phyloP scores from a whole-genome alignment of 768 basidiomycete genomes.

The Pleurotus salmoneostramineus region DNA sequence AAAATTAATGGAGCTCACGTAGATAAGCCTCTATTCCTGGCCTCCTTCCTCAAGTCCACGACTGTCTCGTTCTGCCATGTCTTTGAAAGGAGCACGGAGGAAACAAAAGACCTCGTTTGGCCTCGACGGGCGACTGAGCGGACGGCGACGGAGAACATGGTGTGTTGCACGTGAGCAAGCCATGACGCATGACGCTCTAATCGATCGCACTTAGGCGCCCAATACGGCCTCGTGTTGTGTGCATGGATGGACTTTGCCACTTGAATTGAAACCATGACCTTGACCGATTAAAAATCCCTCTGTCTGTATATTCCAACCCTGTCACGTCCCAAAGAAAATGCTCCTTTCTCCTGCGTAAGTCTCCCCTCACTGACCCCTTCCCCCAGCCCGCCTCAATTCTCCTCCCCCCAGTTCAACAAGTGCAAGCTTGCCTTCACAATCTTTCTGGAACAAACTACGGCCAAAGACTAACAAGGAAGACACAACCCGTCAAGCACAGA shows the following conservation, averaged over 20 bases:
- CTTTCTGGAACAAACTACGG: conserved; percentile 68
- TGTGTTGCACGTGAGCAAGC: conserved; percentile 13
- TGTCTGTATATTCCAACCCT: conserved; percentile 8
- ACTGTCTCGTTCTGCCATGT: conserved; percentile 53
- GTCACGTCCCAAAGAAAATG: conserved; percentile 36
- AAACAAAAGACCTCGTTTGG: conserved; percentile 35
- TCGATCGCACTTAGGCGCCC: neutral
- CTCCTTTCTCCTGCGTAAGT: conserved; percentile 79
- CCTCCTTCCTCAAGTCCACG: conserved; percentile 47
- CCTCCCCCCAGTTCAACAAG: conserved; percentile 56
- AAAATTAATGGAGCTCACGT: conserved; percentile 31
- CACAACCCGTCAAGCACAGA: conserved; percentile 48
- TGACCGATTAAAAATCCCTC: too few relatives aligned
- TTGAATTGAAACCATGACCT: too few relatives aligned
- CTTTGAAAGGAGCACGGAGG: conserved; percentile 52
- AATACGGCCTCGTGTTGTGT: conserved; percentile 54
- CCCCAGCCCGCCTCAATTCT: conserved; percentile 22
- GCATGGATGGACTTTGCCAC: conserved; percentile 27
- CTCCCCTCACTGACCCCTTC: conserved; percentile 20
- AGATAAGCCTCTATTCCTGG: conserved; percentile 52
- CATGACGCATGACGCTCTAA: neutral
- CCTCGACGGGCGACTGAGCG: conserved; percentile 11
- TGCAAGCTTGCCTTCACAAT: conserved; percentile 51
- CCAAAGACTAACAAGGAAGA: conserved; percentile 65
- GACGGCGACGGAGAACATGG: conserved; percentile 22